Base-by-base conservation (phyloP, 768 basidiomycete species). In the Mycena belliarum region DNA sequence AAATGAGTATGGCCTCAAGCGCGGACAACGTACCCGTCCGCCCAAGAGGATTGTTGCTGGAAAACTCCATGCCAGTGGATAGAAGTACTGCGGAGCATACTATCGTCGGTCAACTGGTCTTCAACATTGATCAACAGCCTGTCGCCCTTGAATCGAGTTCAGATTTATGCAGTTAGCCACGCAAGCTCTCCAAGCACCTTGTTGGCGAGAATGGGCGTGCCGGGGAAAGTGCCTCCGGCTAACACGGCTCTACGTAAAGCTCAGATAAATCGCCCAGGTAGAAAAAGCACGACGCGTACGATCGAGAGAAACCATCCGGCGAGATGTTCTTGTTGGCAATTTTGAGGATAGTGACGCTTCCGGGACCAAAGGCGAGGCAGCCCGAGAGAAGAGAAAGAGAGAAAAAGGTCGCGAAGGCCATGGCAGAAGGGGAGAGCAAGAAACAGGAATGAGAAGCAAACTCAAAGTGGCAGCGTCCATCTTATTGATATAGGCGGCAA, bases 71-170 rank as follows among this genome's bases (percentile, higher is more conserved):
- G 65, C 66, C 65, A 67, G 25, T 65, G 61, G 29, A 81, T 68
- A 10, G 70, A 73, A 28, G 79, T 79, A 7, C 62, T 66, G 43
- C 68, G 69, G 24, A 71, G 58, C 78, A 80, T 76, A 1, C 71
- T 66, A 10, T 68, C 60, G 32, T 81, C 76, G 6, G 63, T 67
- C 18, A 80, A 69, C n/a, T 52, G 15, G 48, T 81, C 74, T 14
- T 68, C 63, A 7, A 81, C 76, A 40, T 76, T 75, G 50, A 80
- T 65, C 29, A 44, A 24, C 46, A 77, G 73, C 42, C 64, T 50
- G 35, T 72, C 69, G 9, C 76, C 72, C 63, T 49, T 44, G 33
- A 43, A n/a, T 52, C 10, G n/a, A 53, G 26, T 24, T 58, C 2
- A 28, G 26, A 14, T 14, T 45, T 47, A 11, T 21, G n/a, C 5